Evolutionary conservation across 352 stramenopile genomes (phyloP).

Genomic region (Phytopythium boreale): DNA sequence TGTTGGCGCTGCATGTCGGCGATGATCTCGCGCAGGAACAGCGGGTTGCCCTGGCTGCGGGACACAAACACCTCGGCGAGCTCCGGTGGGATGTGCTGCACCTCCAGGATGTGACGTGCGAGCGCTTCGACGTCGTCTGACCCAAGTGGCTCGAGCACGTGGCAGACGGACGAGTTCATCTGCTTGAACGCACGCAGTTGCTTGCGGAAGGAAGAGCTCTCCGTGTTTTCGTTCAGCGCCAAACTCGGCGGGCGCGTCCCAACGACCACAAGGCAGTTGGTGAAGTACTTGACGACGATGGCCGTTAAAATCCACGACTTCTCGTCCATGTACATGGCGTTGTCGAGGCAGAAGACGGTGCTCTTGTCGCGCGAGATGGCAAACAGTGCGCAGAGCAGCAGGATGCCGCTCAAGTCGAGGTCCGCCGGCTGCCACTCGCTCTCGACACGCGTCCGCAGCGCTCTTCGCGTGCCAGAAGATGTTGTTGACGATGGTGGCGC

Average conservation of each 20-base stretch:
- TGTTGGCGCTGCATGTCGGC: slow-evolving; percentile 75
- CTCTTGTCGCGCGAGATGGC: slow-evolving; percentile 67
- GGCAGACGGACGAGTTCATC: slow-evolving; percentile 48
- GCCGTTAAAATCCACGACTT: slow-evolving; percentile 82
- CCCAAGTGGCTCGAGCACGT: slow-evolving; percentile 51
- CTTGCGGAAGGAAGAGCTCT: slow-evolving; percentile 76
- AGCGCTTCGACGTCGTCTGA: slow-evolving; percentile 58
- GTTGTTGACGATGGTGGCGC: not conserved
- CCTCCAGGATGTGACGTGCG: slow-evolving; percentile 59
- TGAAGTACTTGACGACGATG: slow-evolving; percentile 85
- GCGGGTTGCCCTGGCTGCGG: slow-evolving; percentile 75
- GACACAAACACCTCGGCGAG: slow-evolving; percentile 68
- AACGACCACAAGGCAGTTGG: slow-evolving; percentile 77
- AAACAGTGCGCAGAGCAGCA: slow-evolving; percentile 74
- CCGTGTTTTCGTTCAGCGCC: slow-evolving; percentile 60
- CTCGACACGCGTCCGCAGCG: slow-evolving; percentile 16
- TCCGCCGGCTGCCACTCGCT: slow-evolving; percentile 57
- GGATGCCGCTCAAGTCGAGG: slow-evolving; percentile 69
- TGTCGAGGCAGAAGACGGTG: slow-evolving; percentile 80
- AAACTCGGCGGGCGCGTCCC: slow-evolving; percentile 67
- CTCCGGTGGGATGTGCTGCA: slow-evolving; percentile 52
- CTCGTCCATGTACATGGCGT: slow-evolving; percentile 86
- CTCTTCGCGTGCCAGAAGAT: not conserved
- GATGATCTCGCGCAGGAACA: slow-evolving; percentile 85
- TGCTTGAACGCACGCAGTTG: slow-evolving; percentile 69